Evolutionary conservation across 2,329 filamentous ascomycete genomes (phyloP).

Genomic region (Cordyceps tenuipes): DNA sequence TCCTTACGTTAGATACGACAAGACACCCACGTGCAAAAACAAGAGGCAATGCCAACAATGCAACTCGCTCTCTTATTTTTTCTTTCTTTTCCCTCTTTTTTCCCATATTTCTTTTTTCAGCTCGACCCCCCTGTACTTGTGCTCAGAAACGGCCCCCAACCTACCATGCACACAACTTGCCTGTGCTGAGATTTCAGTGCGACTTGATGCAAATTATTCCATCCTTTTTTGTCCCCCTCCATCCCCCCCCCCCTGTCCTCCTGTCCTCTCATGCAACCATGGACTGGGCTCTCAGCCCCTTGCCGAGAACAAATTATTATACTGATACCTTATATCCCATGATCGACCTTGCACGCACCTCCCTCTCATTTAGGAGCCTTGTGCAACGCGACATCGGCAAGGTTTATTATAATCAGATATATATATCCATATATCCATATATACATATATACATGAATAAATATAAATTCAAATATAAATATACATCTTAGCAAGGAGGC

Average conservation of each 20-base stretch:
- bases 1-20: background rate
- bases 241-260: background rate
- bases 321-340: background rate
- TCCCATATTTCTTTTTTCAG: background rate
- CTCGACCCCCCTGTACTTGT: background rate
- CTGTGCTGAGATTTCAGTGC: background rate
- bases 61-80: background rate
- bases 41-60: background rate
- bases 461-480: background rate
- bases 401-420: background rate
- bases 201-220: background rate
- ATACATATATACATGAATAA: background rate
- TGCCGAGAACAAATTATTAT: background rate
- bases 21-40: background rate
- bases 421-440: too few species aligned
- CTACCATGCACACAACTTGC: too few species aligned
- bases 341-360: conserved; percentile 1
- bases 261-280: background rate
- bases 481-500: background rate
- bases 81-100: background rate
- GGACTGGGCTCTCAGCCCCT: background rate
- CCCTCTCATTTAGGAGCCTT: background rate
- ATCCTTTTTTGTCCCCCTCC: background rate
- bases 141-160: background rate
- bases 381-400: conserved; percentile 4